phyloP scores from a whole-genome alignment of 768 basidiomycete genomes.

The Lactarius evosmus region DNA sequence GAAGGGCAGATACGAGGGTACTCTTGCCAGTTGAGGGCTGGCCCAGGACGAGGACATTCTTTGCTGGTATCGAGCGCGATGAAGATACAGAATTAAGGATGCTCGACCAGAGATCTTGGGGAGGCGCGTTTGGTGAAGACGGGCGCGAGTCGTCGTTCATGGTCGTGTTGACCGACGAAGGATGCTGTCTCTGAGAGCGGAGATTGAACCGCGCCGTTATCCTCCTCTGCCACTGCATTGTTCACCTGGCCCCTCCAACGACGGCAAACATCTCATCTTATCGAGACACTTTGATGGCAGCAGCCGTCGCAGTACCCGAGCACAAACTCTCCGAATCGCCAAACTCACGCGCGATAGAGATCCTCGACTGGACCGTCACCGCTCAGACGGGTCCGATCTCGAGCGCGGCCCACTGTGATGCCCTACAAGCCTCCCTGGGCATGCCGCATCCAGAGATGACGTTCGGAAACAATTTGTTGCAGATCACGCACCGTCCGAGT shows the following conservation, averaged over 20 bases:
- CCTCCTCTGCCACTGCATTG: too few species aligned
- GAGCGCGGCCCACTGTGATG: slow-evolving; percentile 70
- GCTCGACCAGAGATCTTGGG: slow-evolving; percentile 86
- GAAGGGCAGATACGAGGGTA: slow-evolving; percentile 62
- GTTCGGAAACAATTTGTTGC: slow-evolving; percentile 80
- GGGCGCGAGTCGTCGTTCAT: slow-evolving; percentile 46
- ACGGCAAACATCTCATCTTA: slow-evolving; percentile 21
- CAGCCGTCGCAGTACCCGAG: slow-evolving; percentile 48
- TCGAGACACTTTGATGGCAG: slow-evolving; percentile 38
- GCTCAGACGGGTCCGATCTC: slow-evolving; percentile 76
- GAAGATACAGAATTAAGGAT: slow-evolving; percentile 87
- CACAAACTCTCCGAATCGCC: slow-evolving; percentile 69
- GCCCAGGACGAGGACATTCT: slow-evolving; percentile 83
- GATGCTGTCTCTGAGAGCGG: background rate
- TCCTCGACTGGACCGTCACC: slow-evolving; percentile 66
- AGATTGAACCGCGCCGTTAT: background rate
- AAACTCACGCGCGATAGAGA: slow-evolving; percentile 63
- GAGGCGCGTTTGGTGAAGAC: slow-evolving; percentile 69
- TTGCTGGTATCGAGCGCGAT: slow-evolving; percentile 76
- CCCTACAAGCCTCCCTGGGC: slow-evolving; percentile 57
- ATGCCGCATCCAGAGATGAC: slow-evolving; percentile 96
- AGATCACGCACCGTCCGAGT: slow-evolving; percentile 59
- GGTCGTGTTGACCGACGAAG: background rate
- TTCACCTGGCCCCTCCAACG: background rate
- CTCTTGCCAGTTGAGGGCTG: slow-evolving; percentile 79